phyloP scores from a whole-genome alignment of 2,329 filamentous ascomycete species.

The Sporothrix mexicana region DNA sequence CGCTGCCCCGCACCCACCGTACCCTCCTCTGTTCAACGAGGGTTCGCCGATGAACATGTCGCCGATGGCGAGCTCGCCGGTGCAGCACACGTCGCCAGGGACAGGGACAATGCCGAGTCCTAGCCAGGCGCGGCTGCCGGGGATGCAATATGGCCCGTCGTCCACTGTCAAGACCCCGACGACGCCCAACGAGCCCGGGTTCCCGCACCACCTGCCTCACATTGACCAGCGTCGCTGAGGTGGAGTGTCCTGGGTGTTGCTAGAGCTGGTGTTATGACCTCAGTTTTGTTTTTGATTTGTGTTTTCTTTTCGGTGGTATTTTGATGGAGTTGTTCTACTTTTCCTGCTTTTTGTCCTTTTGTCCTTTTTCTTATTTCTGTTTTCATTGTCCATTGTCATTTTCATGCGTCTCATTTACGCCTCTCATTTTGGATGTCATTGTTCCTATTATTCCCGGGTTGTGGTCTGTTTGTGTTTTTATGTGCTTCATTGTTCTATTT shows the following conservation, averaged over 20 bases:
- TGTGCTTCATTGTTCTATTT: neutral
- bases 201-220: slow-evolving; percentile 32
- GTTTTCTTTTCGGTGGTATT: neutral
- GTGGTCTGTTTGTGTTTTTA: neutral
- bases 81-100: neutral
- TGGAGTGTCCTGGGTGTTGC: too few species aligned
- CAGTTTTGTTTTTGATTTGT: neutral
- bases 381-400: neutral
- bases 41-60: slow-evolving; percentile 33
- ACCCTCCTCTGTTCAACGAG: neutral
- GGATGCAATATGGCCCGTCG: neutral
- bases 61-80: slow-evolving; percentile 16
- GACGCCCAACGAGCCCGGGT: slow-evolving; percentile 33
- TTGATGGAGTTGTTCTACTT: neutral
- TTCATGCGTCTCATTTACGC: slow-evolving; percentile 1
- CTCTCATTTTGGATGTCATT: neutral
- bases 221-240: slow-evolving; percentile 23
- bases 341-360: neutral
- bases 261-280: neutral
- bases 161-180: slow-evolving; percentile 33
- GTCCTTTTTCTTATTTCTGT: neutral
- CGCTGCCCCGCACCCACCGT: neutral
- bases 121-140: neutral
- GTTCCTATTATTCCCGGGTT: neutral
- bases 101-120: slow-evolving; percentile 7